Evolutionary conservation across 2,329 filamentous ascomycete species (phyloP), one percentile per base, ranked within the genome.

Genomic region (Pseudogymnoascus pannorum): DNA sequence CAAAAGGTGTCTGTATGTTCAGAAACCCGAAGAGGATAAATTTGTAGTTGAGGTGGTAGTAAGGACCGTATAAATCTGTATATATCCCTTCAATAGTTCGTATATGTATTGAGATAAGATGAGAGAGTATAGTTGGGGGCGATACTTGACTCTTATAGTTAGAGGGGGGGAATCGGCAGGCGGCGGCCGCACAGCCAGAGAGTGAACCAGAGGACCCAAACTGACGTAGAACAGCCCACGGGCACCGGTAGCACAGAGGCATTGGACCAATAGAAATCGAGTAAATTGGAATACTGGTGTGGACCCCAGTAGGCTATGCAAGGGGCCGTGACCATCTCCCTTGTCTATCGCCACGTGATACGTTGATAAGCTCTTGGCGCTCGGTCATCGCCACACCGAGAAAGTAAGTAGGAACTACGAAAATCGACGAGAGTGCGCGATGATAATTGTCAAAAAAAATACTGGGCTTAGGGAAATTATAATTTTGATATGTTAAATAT

Each of bases 111-210:
- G 11, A 14, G 9, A 14, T n/a, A 31, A 54, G 48, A 18, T 5
- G 16, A 54, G 22, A 4, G 18, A 29, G 24, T 54, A 54, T 54
- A 24, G 26, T 54, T 33, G 48, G 48, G 26, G 48, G 26, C 48
- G 48, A 54, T 3, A 44, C 48, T 31, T 54, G 48, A 54, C 48
- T 54, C 48, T 54, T 54, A 54, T 54, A 54, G 26, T 54, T 31
- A 9, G 5, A 9, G 11, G 26, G 9, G 24, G n/a, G 16, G 26
- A 31, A 20, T 24, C 48, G 26, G 48, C 44, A 24, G 44, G 44
- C 22, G 22, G 26, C 26, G 24, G 26, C 7, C 7, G 5, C 24
- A 44, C 6, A 40, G 24, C 42, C 42, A 29, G 8, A 22, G 18
- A 18, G 24, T 31, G n/a, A 51, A 24, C 44, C 24, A 54, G 24